Evolutionary conservation across 345 rosid genomes (phyloP), one percentile per base, ranked within the genome.

Genomic region (Eucalyptus dawsonii): DNA sequence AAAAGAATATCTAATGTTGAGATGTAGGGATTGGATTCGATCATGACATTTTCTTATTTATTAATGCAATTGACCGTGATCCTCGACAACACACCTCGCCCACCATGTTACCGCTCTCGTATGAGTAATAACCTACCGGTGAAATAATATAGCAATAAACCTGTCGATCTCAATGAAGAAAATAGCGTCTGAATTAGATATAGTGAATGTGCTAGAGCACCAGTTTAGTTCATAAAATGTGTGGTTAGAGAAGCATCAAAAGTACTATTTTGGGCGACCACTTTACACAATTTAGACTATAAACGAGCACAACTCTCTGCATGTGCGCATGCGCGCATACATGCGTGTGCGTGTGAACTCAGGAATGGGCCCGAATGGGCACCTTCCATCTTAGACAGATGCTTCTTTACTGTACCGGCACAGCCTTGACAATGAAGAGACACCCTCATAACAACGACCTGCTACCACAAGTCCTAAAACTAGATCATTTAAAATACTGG

Each of bases 371-470:
- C 16, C 2, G 83, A 21, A 76, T 76, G 27, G 24, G 83, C 42
- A 94, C 96, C 96, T 93, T 94, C 97, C 97, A 95, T 94, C 91
- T 93, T 95, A 49, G 95, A 93, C 60, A 94, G 62, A 90, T 94
- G 95, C 88, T 93, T 95, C 93, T 94, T 94, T 58, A 95, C 90
- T 91, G 92, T 93, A 10, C 94, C 92, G n/a, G 95, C 97, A 83
- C 97, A 95, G 27, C 97, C 96, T 91, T 93, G 96, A 85, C 97
- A 95, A 90, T 94, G 95, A 88, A 95, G 90, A 54, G 96, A 90
- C 60, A 93, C 97, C 88, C 95, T 40, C 96, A 95, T 93, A 6
- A 94, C 95, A 50, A 95, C 95, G 50, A 94, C 95, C 96, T 95
- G 93, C 80, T 72, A 80, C 12, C 81, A 90, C 49, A 88, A 14